phyloP scores from a whole-genome alignment of 495 filamentous ascomycete species.

The Cryomyces minteri region DNA sequence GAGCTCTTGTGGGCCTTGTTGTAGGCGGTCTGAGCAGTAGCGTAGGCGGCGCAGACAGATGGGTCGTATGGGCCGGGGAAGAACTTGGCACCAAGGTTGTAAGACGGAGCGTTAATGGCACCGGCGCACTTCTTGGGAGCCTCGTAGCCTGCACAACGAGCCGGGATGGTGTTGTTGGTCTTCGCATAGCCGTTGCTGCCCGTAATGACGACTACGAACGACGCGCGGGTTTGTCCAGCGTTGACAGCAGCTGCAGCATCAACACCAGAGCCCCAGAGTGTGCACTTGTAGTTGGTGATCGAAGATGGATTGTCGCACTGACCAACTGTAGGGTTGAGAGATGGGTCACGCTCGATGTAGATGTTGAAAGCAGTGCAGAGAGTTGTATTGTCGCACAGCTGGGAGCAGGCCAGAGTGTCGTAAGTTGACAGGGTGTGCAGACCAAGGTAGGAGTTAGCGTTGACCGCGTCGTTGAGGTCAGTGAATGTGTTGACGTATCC shows the following conservation, averaged over 20 bases:
- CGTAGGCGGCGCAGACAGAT: slow-evolving; percentile 4
- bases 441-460: slow-evolving; percentile 24
- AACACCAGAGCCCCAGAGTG: slow-evolving; percentile 22
- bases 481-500: slow-evolving; percentile 24
- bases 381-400: slow-evolving; percentile 11
- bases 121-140: slow-evolving; percentile 1
- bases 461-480: slow-evolving; percentile 18
- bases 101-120: slow-evolving; percentile 4
- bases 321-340: slow-evolving; percentile 14
- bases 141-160: background rate
- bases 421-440: slow-evolving; percentile 23
- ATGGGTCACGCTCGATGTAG: slow-evolving; percentile 29
- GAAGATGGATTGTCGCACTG: slow-evolving; percentile 25
- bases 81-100: slow-evolving; percentile 6
- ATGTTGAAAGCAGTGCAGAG: slow-evolving; percentile 28
- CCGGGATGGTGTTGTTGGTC: slow-evolving; percentile 6
- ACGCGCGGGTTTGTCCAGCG: slow-evolving; percentile 5
- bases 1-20: slow-evolving; percentile 1
- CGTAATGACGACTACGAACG: slow-evolving; percentile 13
- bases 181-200: slow-evolving; percentile 13
- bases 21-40: slow-evolving; percentile 2
- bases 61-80: slow-evolving; percentile 12
- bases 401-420: slow-evolving; percentile 22
- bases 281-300: slow-evolving; percentile 34
- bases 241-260: slow-evolving; percentile 6